Conservation (phyloP, 192 early-diverging fungal genomes). For the Coemansia sp. region DNA sequence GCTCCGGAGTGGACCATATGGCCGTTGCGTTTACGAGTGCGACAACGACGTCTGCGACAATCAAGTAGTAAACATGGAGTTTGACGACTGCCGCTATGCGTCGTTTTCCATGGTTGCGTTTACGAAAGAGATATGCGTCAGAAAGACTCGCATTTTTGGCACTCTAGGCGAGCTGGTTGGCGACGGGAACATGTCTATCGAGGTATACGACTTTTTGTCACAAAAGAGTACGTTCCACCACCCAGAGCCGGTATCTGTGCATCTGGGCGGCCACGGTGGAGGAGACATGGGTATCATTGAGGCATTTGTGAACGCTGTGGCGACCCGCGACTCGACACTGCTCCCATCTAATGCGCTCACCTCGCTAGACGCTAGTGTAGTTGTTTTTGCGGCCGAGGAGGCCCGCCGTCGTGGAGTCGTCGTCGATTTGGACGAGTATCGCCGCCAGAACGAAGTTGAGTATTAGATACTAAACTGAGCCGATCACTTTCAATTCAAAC, state of each 20-base stretch:
- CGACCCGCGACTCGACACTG: slow-evolving; percentile 1
- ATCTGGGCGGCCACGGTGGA: slow-evolving; percentile 21
- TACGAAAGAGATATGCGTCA: slow-evolving; percentile 58
- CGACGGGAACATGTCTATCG: slow-evolving; percentile 52
- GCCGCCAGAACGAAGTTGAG: slow-evolving; percentile 1
- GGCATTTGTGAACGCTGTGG: slow-evolving; percentile 17
- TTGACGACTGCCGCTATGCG: slow-evolving; percentile 57
- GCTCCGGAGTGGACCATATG: slow-evolving; percentile 61
- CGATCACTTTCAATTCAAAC: background rate
- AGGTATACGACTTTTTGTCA: slow-evolving; percentile 54
- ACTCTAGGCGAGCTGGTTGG: slow-evolving; percentile 60
- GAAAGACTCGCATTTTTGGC: slow-evolving; percentile 61
- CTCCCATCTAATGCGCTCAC: slow-evolving; percentile 14
- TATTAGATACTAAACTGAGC: background rate
- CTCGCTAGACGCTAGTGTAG: slow-evolving; percentile 13
- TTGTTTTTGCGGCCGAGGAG: slow-evolving; percentile 32
- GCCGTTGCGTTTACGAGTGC: slow-evolving; percentile 69
- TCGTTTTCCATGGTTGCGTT: slow-evolving; percentile 64
- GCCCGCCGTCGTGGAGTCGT: slow-evolving; percentile 15
- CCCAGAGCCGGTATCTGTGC: background rate
- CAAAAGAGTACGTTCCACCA: slow-evolving; percentile 27
- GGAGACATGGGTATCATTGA: slow-evolving; percentile 24
- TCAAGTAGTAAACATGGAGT: slow-evolving; percentile 64
- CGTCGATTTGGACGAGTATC: slow-evolving; percentile 13
- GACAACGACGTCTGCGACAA: slow-evolving; percentile 74